Base-by-base conservation (phyloP, 176 grass and related monocot species). In the Secale cereale region DNA sequence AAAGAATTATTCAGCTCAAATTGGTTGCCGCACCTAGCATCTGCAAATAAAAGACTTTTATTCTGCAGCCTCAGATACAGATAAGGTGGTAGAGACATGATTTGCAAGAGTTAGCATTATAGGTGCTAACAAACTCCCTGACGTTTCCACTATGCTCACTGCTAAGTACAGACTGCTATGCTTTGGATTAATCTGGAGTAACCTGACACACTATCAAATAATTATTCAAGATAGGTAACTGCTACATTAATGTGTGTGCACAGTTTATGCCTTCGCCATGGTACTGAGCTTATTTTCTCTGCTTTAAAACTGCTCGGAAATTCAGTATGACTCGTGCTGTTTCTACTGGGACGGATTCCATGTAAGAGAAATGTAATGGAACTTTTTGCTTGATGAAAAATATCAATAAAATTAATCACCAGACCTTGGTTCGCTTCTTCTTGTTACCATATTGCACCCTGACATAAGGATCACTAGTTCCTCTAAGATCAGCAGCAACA, bases 401-500 rank as follows among this genome's bases (percentile, higher is more conserved):
- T 15, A 11, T 35, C 16, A 67, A 22, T 3, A 50, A n/a, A 45
- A 26, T 36, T 68, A 1, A 41, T 45, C 32, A 74, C 40, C 74
- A 16, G 41, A 94, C 97, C 92, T 99, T 99, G 13, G 97, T 99
- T 75, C 88, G 91, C 85, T 91, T 96, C 86, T 94, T 99, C 5
- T 81, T 91, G 57, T 90, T 99, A 78, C 97, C 97, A 80, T 96
- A 96, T 25, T 94, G 91, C 39, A 94, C 88, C 89, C 92, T 92
- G 32, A 99, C 92, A 85, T 89, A 99, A 43, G 97, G 97, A 88
- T 99, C 94, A 72, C 97, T 99, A 32, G 97, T 99, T 70, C 97
- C 97, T 80, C 97, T 91, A 76, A 96, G 87, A 99, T 99, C 97
- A 14, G 97, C 97, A 64, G 91, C 94, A 88, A 96, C 71, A 78